These are phyloP conservation scores for Stellera chamaejasme DNA, from an alignment of 345 rosid species.

Conservation along the genomic window DNA sequence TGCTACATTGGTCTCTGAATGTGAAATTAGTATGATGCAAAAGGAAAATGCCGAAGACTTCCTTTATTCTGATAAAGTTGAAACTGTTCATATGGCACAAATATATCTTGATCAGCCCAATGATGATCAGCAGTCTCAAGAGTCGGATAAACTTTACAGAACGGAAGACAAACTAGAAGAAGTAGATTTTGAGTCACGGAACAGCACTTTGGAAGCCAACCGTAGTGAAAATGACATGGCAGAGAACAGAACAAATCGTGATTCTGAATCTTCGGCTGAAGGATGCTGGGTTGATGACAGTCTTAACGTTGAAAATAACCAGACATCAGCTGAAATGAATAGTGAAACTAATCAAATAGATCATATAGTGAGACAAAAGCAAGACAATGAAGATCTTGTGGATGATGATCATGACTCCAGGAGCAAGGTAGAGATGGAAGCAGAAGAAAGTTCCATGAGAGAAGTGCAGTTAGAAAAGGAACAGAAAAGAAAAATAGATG, in stretches of 20 bases:
- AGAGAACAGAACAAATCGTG: constrained; percentile 21
- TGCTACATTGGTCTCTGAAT: constrained; percentile 26
- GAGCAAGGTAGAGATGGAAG: constrained; percentile 32
- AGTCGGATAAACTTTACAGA: constrained; percentile 17
- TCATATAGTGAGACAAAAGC: constrained; percentile 19
- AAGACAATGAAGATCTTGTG: constrained; percentile 22
- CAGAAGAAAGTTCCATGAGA: constrained; percentile 28
- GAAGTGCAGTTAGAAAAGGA: constrained; percentile 33
- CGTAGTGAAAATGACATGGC: constrained; percentile 18
- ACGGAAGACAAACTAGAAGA: constrained; percentile 33
- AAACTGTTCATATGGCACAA: constrained; percentile 22
- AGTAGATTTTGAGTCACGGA: constrained; percentile 28
- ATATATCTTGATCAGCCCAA: constrained; percentile 25
- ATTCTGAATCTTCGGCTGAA: constrained; percentile 20
- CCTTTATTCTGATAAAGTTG: constrained; percentile 20
- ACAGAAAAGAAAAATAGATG: constrained; percentile 33
- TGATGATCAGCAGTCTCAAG: constrained; percentile 23
- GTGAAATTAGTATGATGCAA: constrained; percentile 27
- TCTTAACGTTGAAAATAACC: constrained; percentile 20
- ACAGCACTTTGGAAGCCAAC: constrained; percentile 22
- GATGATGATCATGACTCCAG: constrained; percentile 29
- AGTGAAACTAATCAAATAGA: constrained; percentile 18
- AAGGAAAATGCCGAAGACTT: constrained; percentile 22
- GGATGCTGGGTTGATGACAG: constrained; percentile 21
- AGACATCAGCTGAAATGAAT: constrained; percentile 18